These are phyloP conservation scores for Chrysoporthe cubensis DNA, from an alignment of 2,329 filamentous ascomycete species.

Conservation along the genomic window DNA sequence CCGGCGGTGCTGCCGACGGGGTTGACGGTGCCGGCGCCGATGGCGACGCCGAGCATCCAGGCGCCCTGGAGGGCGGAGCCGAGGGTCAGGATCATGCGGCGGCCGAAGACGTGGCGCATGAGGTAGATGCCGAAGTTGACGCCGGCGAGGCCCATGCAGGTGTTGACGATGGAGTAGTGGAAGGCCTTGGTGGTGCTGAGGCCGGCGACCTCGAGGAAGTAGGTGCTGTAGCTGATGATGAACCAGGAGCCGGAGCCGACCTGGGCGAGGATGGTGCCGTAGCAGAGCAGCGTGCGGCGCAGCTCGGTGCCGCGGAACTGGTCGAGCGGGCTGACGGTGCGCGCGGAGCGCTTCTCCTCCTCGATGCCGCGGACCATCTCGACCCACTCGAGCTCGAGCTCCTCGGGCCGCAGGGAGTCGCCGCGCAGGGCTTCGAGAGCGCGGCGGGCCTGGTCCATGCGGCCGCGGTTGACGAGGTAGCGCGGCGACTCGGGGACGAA, in stretches of 20 bases:
- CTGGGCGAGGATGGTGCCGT: conserved; percentile 50
- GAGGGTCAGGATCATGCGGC: conserved; percentile 51
- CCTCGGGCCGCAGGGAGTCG: conserved; percentile 35
- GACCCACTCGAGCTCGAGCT: conserved; percentile 45
- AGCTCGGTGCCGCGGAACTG: conserved; percentile 50
- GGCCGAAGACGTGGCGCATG: conserved; percentile 51
- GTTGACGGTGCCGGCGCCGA: conserved; percentile 34
- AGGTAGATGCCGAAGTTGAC: conserved; percentile 53
- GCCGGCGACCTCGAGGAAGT: conserved; percentile 50
- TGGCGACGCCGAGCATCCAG: conserved; percentile 50
- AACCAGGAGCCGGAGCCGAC: conserved; percentile 52
- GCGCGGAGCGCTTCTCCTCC: conserved; percentile 41
- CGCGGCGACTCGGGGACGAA: conserved; percentile 52
- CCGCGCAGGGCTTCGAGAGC: conserved; percentile 39
- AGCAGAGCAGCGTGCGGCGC: conserved; percentile 54
- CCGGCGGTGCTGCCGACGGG: conserved; percentile 33
- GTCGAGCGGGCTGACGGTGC: conserved; percentile 40
- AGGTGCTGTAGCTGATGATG: conserved; percentile 54
- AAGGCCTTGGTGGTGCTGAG: conserved; percentile 48
- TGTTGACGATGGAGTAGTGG: conserved; percentile 53
- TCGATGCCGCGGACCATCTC: conserved; percentile 46
- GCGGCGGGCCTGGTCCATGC: conserved; percentile 33
- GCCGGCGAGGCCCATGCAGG: conserved; percentile 52
- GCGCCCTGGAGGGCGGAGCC: conserved; percentile 48
- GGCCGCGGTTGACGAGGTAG: conserved; percentile 44